Base-by-base conservation (phyloP, 805 yeast species). In the Saturnispora kantuleensis region DNA sequence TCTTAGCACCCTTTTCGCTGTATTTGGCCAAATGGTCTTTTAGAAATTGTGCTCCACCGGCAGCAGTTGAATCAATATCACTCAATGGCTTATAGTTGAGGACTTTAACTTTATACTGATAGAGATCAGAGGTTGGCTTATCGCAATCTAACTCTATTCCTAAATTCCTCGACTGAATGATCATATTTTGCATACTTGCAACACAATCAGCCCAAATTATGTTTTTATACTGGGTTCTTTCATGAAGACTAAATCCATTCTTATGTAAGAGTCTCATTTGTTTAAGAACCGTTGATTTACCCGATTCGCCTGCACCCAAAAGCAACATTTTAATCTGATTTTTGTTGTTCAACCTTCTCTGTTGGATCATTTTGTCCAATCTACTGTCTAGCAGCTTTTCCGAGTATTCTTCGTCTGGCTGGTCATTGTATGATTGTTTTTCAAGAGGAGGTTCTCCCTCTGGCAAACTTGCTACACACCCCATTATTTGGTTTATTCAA, bases 301-400 rank as follows among this genome's bases (percentile, higher is more conserved):
- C 97, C 42, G 90, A 80, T 59, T 89, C 97, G 4, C 97, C 97
- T 0, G 97, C 85, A 35, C 97, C 96, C 31, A 88, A 65, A n/a
- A 90, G 68, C 34, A 90, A 63, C 49, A 90, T 68, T 59, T 82
- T 86, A 31, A 82, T 73, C 52, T 76, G 81, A 48, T 76, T 74
- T 54, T 71, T 76, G 38, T 74, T 79, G 39, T 68, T 65, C 47
- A 72, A 74, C 49, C 71, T 74, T 47, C 68, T 74, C 50, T 69
- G 64, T 49, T 69, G 72, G 45, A 84, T 57, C 13, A 77, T 65
- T 55, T 78, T 80, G 51, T 83, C 89, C 42, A 84, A 52, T 44
- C 51, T 50, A 35, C 49, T 51, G 39, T 60, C 58, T 41, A 59
- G 63, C 13, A 56, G 64, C 54, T 73, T 73, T 45, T 74, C 77